Evolutionary conservation across 768 basidiomycete species (phyloP).

Genomic region (Macrolepiota fuliginosa): DNA sequence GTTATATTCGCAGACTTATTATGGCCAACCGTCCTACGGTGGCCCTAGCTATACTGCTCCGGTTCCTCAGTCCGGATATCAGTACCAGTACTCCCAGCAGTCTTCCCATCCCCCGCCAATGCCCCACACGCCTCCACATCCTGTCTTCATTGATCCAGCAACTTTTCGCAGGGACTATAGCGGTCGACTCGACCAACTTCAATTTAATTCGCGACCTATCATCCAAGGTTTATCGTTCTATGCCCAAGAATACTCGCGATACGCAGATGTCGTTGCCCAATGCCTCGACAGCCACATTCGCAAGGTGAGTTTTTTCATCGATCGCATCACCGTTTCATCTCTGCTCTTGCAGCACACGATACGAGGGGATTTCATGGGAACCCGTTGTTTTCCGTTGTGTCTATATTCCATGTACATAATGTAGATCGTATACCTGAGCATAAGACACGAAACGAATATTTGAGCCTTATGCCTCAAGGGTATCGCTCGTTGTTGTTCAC

Average conservation of each 20-base stretch:
- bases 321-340: conserved; percentile 11
- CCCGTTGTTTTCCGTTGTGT: conserved; percentile 6
- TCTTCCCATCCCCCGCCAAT: conserved; percentile 45
- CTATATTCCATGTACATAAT: conserved; percentile 11
- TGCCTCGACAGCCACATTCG: conserved; percentile 84
- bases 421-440: conserved; percentile 28
- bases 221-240: conserved; percentile 92
- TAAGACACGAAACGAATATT: conserved; percentile 25
- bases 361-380: conserved; percentile 11
- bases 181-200: conserved; percentile 73
- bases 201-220: conserved; percentile 91
- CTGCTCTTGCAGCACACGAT: conserved; percentile 15
- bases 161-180: conserved; percentile 67
- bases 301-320: conserved; percentile 65
- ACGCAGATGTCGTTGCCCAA: conserved; percentile 75
- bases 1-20: conserved; percentile 62
- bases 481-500: conserved; percentile 22
- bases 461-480: conserved; percentile 17
- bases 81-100: conserved; percentile 35
- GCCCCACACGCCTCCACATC: conserved; percentile 30
- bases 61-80: conserved; percentile 36
- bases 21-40: conserved; percentile 55
- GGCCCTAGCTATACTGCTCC: conserved; percentile 38
- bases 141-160: conserved; percentile 28
- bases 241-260: conserved; percentile 82